Base-by-base conservation (phyloP, 257 asterid species). In the Penstemon barbatus region DNA sequence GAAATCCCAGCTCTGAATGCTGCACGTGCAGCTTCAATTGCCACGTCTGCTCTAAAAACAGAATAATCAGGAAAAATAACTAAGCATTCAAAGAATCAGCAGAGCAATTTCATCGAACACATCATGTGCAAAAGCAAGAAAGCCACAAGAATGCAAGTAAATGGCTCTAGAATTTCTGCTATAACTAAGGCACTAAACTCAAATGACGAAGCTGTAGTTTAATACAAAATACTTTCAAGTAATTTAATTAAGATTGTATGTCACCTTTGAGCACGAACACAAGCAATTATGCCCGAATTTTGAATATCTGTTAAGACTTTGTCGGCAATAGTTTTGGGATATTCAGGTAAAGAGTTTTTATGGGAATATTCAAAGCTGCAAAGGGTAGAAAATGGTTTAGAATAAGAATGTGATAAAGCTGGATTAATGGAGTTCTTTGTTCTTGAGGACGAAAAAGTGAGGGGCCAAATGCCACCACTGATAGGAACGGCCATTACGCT, bases 251-350 rank as follows among this genome's bases (percentile, higher is more conserved):
- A 25, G 33, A 25, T 25, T 25, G 2, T 2, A 25, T 39, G 40
- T 61, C 75, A 87, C 95, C 89, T 86, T 67, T 76, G 81, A 49
- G 96, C 87, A 6, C 96, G 90, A 69, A 90, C 90, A 77, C 97
- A 90, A 72, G 97, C 97, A 48, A 88, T 88, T 6, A 90, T 51
- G 54, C 90, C 92, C 61, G 96, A 86, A 67, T 78, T 74, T 8
- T 61, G 88, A 74, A 88, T 85, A 50, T 82, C 92, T 63, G 54
- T 42, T 69, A 90, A 66, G 0, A 87, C 84, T 74, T 64, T 65
- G 78, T 77, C 79, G 18, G 87, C 84, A 60, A 77, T 73, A 52
- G 42, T 65, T 44, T 13, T 71, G 65, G 72, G 59, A 45, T 57
- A 53, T 5, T 7, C 7, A 48, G 57, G 15, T 50, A 54, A 53